Evolutionary conservation across 495 filamentous ascomycete species (phyloP).

Genomic region (Podospora anserina): DNA sequence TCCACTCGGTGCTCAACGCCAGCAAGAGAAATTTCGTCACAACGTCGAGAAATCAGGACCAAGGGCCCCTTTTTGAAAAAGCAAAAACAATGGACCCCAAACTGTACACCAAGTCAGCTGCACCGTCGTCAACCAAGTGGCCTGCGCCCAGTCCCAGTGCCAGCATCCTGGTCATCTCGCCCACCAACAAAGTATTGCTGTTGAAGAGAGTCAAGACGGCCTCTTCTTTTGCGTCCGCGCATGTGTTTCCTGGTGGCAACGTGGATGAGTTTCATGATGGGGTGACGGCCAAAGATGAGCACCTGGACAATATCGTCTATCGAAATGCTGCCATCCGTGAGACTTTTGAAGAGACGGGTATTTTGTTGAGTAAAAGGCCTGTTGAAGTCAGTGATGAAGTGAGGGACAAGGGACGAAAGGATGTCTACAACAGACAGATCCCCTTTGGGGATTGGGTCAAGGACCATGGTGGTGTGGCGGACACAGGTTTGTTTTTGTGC

Average conservation of each 20-base stretch:
- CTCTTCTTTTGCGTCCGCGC: slow-evolving; percentile 80
- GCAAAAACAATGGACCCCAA: background rate
- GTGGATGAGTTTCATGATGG: slow-evolving; percentile 70
- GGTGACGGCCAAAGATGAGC: slow-evolving; percentile 49
- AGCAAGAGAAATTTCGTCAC: background rate
- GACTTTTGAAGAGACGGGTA: slow-evolving; percentile 92
- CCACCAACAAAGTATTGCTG: slow-evolving; percentile 79
- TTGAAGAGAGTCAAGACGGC: slow-evolving; percentile 81
- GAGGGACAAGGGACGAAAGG: slow-evolving; percentile 62
- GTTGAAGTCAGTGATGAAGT: slow-evolving; percentile 57
- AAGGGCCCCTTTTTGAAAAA: background rate
- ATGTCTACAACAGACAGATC: slow-evolving; percentile 58
- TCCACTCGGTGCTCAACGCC: background rate
- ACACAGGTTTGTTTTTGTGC: background rate
- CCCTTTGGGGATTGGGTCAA: slow-evolving; percentile 46
- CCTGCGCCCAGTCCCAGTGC: background rate
- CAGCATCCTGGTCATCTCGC: slow-evolving; percentile 83
- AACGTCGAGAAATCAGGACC: background rate
- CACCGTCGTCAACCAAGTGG: background rate
- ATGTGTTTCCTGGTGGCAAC: slow-evolving; percentile 96
- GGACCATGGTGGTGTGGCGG: background rate
- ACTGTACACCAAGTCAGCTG: background rate
- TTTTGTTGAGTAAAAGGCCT: slow-evolving; percentile 57
- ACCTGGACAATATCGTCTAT: slow-evolving; percentile 67
- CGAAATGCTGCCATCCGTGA: slow-evolving; percentile 79